Percentiles rank a stretch among this genome's conserved stretches.
Conservation (phyloP, 805 yeast genomes). For the Starmera caribaea region DNA sequence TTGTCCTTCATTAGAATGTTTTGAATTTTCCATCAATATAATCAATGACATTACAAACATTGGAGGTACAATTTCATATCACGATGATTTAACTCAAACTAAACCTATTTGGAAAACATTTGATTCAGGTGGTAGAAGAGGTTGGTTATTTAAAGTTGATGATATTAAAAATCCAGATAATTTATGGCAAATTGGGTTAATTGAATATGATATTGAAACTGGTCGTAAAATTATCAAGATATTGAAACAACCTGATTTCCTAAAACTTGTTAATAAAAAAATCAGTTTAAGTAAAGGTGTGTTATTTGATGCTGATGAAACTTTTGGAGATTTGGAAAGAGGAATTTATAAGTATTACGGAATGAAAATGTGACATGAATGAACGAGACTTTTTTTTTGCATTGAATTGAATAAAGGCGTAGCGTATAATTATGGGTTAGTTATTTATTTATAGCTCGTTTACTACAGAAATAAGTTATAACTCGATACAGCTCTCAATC, state of each 20-base stretch:
- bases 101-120: conserved; percentile 19
- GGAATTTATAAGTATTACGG: conserved; percentile 36
- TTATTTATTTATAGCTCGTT: no score
- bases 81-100: conserved; percentile 12
- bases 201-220: conserved; percentile 52
- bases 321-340: conserved; percentile 32
- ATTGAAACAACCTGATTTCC: conserved; percentile 27
- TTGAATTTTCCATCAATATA: conserved; percentile 58
- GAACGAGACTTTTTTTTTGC: neutral
- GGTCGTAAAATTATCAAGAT: conserved; percentile 47
- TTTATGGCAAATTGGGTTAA: conserved; percentile 24
- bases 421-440: neutral
- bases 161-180: conserved; percentile 23
- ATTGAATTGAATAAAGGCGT: no score
- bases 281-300: conserved; percentile 25
- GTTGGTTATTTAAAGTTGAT: conserved; percentile 60
- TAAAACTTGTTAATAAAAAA: conserved; percentile 29
- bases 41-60: conserved; percentile 34
- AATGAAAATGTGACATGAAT: conserved; percentile 22
- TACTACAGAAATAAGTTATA: no score
- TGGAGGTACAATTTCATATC: conserved; percentile 12
- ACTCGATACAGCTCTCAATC: no score
- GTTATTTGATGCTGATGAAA: conserved; percentile 26
- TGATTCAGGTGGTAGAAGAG: conserved; percentile 55
- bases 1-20: conserved; percentile 42